Evolutionary conservation across 129 eudicot genomes (phyloP).

Genomic region (Lactuca saligna): DNA sequence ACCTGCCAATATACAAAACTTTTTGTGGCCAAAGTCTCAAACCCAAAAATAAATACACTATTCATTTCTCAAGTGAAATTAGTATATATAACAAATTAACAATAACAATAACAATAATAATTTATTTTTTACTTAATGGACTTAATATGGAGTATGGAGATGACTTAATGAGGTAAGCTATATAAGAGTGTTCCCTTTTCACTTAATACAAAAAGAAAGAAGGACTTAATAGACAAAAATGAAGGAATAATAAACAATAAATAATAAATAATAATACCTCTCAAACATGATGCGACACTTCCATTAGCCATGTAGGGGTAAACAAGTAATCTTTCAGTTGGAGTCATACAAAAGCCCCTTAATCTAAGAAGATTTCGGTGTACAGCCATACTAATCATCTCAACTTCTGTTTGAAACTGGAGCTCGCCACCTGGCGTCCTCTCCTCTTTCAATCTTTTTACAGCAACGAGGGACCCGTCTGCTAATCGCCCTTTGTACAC

Average conservation of each 20-base stretch:
- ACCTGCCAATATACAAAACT: no score
- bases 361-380: constrained; percentile 78
- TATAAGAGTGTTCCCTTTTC: no score
- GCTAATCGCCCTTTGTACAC: constrained; percentile 87
- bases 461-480: constrained; percentile 87
- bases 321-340: constrained; percentile 85
- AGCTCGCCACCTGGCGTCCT: constrained; percentile 96
- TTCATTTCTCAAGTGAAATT: no score
- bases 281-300: constrained; percentile 88
- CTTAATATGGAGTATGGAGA: no score
- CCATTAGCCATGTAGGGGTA: constrained; percentile 95
- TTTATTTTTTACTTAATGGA: no score
- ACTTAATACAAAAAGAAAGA: no score
- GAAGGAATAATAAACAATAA: no score
- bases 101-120: no score
- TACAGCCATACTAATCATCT: constrained; percentile 97
- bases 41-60: no score
- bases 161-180: no score
- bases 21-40: no score
- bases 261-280: constrained; percentile 44
- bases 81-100: no score
- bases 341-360: constrained; percentile 93
- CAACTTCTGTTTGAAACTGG: constrained; percentile 93
- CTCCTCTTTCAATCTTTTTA: constrained; percentile 84
- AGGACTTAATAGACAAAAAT: background rate